Evolutionary conservation across 805 yeast genomes (phyloP).

Genomic region (Citeromyces matritensis): DNA sequence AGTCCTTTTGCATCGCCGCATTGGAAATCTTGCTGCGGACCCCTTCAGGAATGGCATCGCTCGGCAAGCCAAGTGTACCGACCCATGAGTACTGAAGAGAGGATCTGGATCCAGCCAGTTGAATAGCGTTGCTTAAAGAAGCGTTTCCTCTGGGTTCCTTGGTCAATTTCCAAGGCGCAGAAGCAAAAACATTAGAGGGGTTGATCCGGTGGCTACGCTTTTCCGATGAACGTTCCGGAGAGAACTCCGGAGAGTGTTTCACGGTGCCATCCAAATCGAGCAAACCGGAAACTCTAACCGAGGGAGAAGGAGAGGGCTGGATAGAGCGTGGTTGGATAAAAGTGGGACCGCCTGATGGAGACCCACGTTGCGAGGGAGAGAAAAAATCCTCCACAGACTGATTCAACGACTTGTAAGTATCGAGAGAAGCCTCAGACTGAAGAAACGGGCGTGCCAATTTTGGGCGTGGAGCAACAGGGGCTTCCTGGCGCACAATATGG

Average conservation of each 20-base stretch:
- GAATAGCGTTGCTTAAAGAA: constrained; percentile 74
- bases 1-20: too few species aligned
- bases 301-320: not conserved
- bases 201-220: too few species aligned
- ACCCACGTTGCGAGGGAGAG: constrained; percentile 3
- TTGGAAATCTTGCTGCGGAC: constrained; percentile 46
- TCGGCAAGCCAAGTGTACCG: constrained; percentile 88
- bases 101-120: constrained; percentile 36
- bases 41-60: constrained; percentile 55
- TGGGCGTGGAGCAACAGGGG: not conserved
- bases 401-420: constrained; percentile 3
- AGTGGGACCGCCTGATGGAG: constrained; percentile 5
- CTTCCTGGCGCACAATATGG: constrained; percentile 10
- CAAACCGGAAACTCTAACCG: too few species aligned
- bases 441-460: not conserved
- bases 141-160: constrained; percentile 72
- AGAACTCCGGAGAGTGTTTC: not conserved
- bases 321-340: constrained; percentile 5
- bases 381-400: constrained; percentile 4
- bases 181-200: constrained; percentile 34
- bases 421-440: not conserved
- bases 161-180: constrained; percentile 63
- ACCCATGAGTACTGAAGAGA: constrained; percentile 47
- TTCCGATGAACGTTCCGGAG: not conserved
- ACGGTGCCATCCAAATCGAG: too few species aligned